A percentile compares a stretch with the other conserved stretches of the same genome.
phyloP scores from a whole-genome alignment of 495 filamentous ascomycete species.

The Neurospora hispaniola region DNA sequence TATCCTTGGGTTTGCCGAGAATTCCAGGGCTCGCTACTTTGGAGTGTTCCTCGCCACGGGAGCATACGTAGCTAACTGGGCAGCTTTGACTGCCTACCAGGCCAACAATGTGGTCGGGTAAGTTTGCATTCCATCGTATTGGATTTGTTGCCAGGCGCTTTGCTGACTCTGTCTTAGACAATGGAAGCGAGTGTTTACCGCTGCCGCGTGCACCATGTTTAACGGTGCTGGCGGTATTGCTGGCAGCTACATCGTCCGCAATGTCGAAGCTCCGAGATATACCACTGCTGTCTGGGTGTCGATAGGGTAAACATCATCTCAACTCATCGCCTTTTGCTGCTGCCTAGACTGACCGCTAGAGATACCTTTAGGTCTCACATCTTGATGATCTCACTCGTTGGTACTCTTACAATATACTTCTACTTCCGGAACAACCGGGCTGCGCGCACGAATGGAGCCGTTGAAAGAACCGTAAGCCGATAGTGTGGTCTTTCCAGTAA shows the following conservation, averaged over 20 bases:
- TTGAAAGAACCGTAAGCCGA: constrained; percentile 15
- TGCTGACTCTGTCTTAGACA: constrained; percentile 30
- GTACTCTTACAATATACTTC: constrained; percentile 51
- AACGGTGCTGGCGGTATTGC: constrained; percentile 71
- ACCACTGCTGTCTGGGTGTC: constrained; percentile 62
- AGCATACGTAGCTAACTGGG: constrained; percentile 73
- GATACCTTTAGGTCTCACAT: constrained; percentile 38
- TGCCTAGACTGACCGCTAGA: not conserved
- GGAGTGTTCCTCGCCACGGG: constrained; percentile 68
- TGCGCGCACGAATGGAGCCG: not conserved
- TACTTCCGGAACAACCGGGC: constrained; percentile 41
- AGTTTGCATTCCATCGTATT: not conserved
- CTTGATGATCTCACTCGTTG: constrained; percentile 53
- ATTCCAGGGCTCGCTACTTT: constrained; percentile 60
- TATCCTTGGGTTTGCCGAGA: constrained; percentile 59
- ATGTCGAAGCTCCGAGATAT: constrained; percentile 57
- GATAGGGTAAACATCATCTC: constrained; percentile 41
- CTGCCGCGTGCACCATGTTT: constrained; percentile 56
- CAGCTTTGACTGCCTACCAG: constrained; percentile 63
- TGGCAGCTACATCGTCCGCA: constrained; percentile 62
- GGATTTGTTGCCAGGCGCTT: not conserved
- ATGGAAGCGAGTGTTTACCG: constrained; percentile 67
- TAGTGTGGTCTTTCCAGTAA: not conserved
- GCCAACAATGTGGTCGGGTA: constrained; percentile 55
- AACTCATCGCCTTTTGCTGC: not conserved